Evolutionary conservation across 2,329 filamentous ascomycete species (phyloP), one percentile per base, ranked within the genome.

Genomic region (Stagonosporopsis chrysanthemi): DNA sequence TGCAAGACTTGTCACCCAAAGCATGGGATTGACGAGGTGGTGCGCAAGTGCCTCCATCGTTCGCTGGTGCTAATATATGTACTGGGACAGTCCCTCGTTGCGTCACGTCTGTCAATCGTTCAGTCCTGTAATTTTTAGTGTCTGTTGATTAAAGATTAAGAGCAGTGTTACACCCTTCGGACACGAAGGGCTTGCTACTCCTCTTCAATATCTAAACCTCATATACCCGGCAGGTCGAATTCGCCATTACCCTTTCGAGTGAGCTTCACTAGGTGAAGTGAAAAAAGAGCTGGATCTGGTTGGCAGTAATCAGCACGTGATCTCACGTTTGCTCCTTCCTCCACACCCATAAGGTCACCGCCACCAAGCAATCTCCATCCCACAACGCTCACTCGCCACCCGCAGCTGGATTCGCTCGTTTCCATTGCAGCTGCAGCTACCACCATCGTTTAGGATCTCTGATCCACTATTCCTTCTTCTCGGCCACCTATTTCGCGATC

Each of bases 1-100:
- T 66, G 64, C 58, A 60, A 62, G 58, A 50, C 54, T 62, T 56
- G 64, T 66, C 44, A 51, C 58, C 63, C 65, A 64, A 58, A 68
- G 61, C 54, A 63, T 58, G 60, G 62, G 64, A 56, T 60, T 60
- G 60, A 55, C 41, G 43, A 58, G 59, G 56, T 52, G 61, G 59
- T 63, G 60, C 56, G 47, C 45, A 50, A 58, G 47, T 47, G 50
- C 47, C 38, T 61, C 42, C 41, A 56, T 51, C 42, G 38, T 47
- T 43, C 42, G 38, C 29, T 47, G 48, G 39, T 56, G 42, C 24
- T 56, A 58, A 55, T 69, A 69, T 66, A 67, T 68, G 71, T 68
- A 72, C 61, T 56, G 55, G 58, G 49, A 46, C 61, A 47, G 52
- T 56, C 47, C 64, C 59, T 60, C 51, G 55, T 42, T 68, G 68